phyloP scores from a whole-genome alignment of 352 stramenopile genomes.

The Phytophthora foliorum region DNA sequence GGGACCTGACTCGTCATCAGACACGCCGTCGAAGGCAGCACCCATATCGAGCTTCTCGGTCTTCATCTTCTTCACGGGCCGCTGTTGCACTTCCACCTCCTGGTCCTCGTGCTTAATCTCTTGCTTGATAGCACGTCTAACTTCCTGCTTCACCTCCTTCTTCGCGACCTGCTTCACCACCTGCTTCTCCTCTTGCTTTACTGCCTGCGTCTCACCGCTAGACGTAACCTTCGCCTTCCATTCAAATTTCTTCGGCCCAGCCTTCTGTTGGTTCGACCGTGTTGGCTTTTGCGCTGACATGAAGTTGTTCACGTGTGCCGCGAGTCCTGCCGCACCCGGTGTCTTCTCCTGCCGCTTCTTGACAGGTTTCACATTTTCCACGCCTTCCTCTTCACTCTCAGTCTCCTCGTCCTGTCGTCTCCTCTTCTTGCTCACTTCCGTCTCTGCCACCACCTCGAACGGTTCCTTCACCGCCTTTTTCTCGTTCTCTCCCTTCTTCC shows the following conservation, averaged over 20 bases:
- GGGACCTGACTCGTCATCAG: conserved; percentile 48
- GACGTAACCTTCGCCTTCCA: conserved; percentile 42
- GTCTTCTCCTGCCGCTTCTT: conserved; percentile 17
- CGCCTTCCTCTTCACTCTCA: conserved; percentile 37
- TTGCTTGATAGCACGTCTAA: not conserved
- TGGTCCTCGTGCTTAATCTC: not conserved
- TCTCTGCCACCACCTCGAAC: conserved; percentile 49
- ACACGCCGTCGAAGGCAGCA: conserved; percentile 72
- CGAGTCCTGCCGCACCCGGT: conserved; percentile 31
- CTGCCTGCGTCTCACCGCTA: not conserved
- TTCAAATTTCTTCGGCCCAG: conserved; percentile 35
- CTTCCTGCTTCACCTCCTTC: not conserved
- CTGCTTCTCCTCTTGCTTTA: conserved; percentile 13
- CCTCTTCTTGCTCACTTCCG: conserved; percentile 38
- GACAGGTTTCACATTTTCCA: conserved; percentile 27
- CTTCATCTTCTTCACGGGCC: conserved; percentile 42
- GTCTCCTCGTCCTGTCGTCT: conserved; percentile 37
- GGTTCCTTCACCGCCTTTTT: conserved; percentile 28
- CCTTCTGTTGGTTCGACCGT: conserved; percentile 4
- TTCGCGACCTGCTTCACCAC: not conserved
- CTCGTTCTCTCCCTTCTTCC: conserved; percentile 19
- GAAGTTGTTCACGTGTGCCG: conserved; percentile 52
- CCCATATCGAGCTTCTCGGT: conserved; percentile 80
- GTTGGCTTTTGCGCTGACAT: conserved; percentile 37
- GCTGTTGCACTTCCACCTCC: conserved; percentile 20